Conservation (phyloP, 1,284 basidiomycete species). For the Moniliella sp. region DNA sequence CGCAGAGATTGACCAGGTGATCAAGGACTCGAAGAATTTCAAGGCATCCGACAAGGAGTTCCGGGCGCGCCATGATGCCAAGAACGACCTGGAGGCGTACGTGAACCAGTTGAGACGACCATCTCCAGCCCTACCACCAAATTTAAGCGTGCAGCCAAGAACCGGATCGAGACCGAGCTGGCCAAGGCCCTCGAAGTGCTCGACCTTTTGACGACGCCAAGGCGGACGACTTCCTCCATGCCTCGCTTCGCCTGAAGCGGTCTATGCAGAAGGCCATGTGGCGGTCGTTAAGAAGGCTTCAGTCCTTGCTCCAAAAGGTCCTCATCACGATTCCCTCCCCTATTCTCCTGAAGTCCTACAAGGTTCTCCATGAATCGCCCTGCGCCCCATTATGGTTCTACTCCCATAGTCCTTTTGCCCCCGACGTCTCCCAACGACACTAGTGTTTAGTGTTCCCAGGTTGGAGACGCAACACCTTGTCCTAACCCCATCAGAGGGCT, state of each 20-base stretch:
- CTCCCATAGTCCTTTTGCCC: too few relatives aligned
- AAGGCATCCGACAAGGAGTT: conserved; percentile 33
- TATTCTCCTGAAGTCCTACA: too few relatives aligned
- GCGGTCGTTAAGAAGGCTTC: too few relatives aligned
- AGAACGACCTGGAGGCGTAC: conserved; percentile 33
- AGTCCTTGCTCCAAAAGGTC: too few relatives aligned
- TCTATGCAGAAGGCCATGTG: conserved; percentile 33
- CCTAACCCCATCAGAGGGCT: too few relatives aligned
- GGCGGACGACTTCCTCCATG: conserved; percentile 30
- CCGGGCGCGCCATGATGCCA: conserved; percentile 32
- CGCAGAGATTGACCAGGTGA: conserved; percentile 34
- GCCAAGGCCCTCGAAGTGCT: conserved; percentile 34
- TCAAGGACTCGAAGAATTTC: conserved; percentile 34
- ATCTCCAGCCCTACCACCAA: conserved; percentile 29
- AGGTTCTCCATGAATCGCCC: too few relatives aligned
- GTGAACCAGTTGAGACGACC: conserved; percentile 30
- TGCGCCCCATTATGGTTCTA: too few relatives aligned
- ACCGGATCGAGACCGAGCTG: conserved; percentile 32
- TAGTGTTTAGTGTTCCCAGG: too few relatives aligned
- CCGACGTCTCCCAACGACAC: too few relatives aligned
- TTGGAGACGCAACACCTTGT: too few relatives aligned
- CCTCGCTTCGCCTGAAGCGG: conserved; percentile 29
- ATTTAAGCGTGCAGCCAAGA: conserved; percentile 31
- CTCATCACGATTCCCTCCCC: too few relatives aligned
- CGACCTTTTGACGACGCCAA: conserved; percentile 28